Percentiles rank a stretch among this genome's conserved stretches.
Evolutionary conservation across 208 protist species (phyloP).

Genomic region (Leishmania tropica): DNA sequence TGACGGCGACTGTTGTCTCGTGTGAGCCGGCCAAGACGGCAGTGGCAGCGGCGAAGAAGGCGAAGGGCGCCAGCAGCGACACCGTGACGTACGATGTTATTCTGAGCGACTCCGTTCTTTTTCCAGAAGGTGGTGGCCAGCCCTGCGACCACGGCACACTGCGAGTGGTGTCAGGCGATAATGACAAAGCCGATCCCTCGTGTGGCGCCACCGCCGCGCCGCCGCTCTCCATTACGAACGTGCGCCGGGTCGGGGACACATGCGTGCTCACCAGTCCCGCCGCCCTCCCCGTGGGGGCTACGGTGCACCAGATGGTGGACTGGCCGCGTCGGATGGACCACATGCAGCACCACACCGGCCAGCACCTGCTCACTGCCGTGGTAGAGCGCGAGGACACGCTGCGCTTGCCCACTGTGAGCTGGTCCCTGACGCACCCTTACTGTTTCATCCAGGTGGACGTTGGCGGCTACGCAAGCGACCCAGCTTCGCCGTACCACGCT

Average conservation of each 20-base stretch:
- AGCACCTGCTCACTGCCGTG: constrained; percentile 87
- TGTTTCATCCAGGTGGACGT: constrained; percentile 79
- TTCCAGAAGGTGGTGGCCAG: constrained; percentile 91
- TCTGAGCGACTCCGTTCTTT: constrained; percentile 81
- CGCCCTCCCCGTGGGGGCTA: constrained; percentile 42
- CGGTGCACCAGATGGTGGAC: constrained; percentile 69
- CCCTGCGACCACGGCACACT: constrained; percentile 83
- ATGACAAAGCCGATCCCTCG: background rate
- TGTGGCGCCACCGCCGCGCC: background rate
- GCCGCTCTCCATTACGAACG: constrained; percentile 31
- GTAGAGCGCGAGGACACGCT: constrained; percentile 54
- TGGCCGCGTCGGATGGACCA: constrained; percentile 86
- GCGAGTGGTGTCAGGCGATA: background rate
- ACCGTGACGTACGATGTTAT: constrained; percentile 59
- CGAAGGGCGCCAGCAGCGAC: constrained; percentile 19
- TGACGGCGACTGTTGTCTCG: constrained; percentile 65
- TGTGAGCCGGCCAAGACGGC: constrained; percentile 37
- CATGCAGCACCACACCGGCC: constrained; percentile 94
- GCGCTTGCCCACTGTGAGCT: constrained; percentile 76
- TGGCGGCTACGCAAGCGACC: constrained; percentile 30
- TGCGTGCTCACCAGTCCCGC: constrained; percentile 58
- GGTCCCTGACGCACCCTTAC: constrained; percentile 74
- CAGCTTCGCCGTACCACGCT: constrained; percentile 18
- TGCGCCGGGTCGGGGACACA: constrained; percentile 60
- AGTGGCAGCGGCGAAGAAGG: constrained; percentile 25